Evolutionary conservation across 1,284 basidiomycete species (phyloP), one percentile per base, ranked within the genome.

Genomic region (Mycena sp.): DNA sequence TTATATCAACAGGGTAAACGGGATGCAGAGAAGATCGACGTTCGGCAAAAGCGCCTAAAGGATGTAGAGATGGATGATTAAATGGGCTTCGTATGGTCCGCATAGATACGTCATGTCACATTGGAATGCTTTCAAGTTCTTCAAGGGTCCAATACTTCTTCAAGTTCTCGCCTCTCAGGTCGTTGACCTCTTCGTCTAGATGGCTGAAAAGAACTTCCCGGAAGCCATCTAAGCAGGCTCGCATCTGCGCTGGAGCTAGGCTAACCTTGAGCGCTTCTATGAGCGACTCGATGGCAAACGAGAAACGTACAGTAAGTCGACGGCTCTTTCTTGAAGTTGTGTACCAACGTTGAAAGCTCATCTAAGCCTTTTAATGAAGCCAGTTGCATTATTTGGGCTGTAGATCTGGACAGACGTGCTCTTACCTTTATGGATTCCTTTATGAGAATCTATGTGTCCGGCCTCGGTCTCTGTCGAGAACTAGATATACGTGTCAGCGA

Each of bases 171-270:
- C 79, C 85, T 23, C 77, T 78, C 16, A 92, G 77, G 70, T 92
- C 90, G 23, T 78, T 73, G 2, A 85, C 83, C 81, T 85, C 37
- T 37, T 26, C 41, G 19, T 56, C 46, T 14, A 92, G 78, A 74
- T 91, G 90, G 23, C 71, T 74, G 75, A 90, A 90, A n/a, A 92
- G 76, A 7, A 89, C 85, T 61, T 85, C 85, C 37, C 84, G 76
- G 75, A 90, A 90, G 25, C 81, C 77, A 69, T 91, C 89, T 64
- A 91, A 77, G 69, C 86, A 87, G 2, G 68, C 80, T 55, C 82
- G 80, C 78, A 92, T 83, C 67, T 87, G 83, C 7, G 73, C 69
- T 0, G 88, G 84, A 21, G 84, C 65, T 67, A 38, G 9, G 16
- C 32, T 28, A 2, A 21, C 12, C 28, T 32, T 63, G 17, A 63